Base-by-base conservation (phyloP, 495 filamentous ascomycete species). In the Trichoderma asperelloides region DNA sequence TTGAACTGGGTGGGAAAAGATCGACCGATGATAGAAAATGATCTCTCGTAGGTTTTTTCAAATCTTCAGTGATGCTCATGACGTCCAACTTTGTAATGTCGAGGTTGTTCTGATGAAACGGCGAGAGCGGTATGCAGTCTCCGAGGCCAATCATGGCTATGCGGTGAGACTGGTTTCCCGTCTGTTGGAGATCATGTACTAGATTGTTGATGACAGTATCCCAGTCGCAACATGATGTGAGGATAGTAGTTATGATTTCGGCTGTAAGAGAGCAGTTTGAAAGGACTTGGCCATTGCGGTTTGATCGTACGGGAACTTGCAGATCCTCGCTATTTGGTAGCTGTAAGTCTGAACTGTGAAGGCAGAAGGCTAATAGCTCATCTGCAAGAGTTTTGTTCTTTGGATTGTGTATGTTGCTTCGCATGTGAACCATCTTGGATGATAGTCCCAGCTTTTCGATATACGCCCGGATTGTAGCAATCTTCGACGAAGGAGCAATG, bases 211-310 rank as follows among this genome's bases (percentile, higher is more conserved):
- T 65, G 18, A 78, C 67, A 16, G 21, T 69, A 41, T 70, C 76
- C 76, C 76, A 78, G 67, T 79, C 74, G 45, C 75, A 79, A 12
- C 71, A 66, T 18, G 72, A 71, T n/a, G 73, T 71, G 7, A 79
- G 70, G 40, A 74, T 75, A n/a, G 67, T 73, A 28, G 49, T 71
- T 39, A 77, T 66, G n/a, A 71, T 37, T 66, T 77, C 75, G 7
- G 72, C 69, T 37, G 73, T 70, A 12, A 78, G 74, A 0, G 71
- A 68, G 7, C 65, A 70, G 21, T 45, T 23, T 16, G 27, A 15
- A 0, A 73, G 68, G 6, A 63, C 27, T 68, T 68, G 63, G 21
- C 74, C 75, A 12, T 68, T 70, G n/a, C 40, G 49, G 64, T 77
- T 78, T 11, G 73, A 76, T 45, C 72, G 64, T 5, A 78, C 69